Percentiles rank a stretch among this genome's conserved stretches.
phyloP scores from a whole-genome alignment of 2,329 filamentous ascomycete genomes.

The Fusarium transvaalense region DNA sequence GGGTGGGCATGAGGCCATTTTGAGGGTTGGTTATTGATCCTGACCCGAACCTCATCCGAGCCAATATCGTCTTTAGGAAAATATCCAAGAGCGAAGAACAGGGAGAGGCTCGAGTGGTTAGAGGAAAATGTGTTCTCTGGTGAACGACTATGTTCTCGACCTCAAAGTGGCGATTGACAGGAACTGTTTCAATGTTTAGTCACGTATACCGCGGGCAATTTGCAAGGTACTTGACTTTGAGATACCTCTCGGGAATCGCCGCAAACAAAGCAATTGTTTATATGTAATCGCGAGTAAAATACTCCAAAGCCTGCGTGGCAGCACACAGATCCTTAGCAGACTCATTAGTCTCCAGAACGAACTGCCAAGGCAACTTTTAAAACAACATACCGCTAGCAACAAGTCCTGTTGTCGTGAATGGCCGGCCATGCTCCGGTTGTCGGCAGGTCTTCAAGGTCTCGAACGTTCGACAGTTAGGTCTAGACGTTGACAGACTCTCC shows the following conservation, averaged over 20 bases:
- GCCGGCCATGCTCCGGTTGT: slow-evolving; percentile 9
- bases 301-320: background rate
- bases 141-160: background rate
- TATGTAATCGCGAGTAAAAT: background rate
- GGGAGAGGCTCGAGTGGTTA: background rate
- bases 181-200: background rate
- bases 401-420: slow-evolving; percentile 5
- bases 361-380: background rate
- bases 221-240: background rate
- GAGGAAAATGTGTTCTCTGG: background rate
- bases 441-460: background rate
- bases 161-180: slow-evolving; percentile 6
- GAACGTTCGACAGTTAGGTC: slow-evolving; percentile 10
- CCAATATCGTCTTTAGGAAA: background rate
- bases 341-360: background rate
- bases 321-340: slow-evolving; percentile 8
- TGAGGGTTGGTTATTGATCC: background rate
- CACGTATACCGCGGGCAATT: background rate
- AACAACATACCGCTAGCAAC: slow-evolving; percentile 4
- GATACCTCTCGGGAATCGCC: background rate
- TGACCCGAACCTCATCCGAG: background rate
- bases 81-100: background rate
- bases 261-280: background rate
- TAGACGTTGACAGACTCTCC: slow-evolving; percentile 4
- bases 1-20: slow-evolving; percentile 17